Conservation (phyloP, 805 yeast genomes). For the Candida quercuum region DNA sequence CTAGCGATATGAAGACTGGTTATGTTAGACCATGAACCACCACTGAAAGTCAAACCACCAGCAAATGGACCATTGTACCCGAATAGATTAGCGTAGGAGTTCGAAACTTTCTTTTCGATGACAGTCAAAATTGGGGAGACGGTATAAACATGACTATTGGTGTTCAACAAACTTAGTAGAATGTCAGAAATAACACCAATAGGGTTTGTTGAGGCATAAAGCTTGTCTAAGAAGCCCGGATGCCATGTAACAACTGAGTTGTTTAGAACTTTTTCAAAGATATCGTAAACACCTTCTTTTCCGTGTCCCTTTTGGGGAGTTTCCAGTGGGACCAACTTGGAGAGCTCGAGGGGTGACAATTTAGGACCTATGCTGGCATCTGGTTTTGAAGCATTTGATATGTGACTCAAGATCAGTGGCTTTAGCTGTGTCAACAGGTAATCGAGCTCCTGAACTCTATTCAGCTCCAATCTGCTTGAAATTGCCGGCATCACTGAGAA, state of each 20-base stretch:
- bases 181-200: conserved; percentile 75
- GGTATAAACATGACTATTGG: conserved; percentile 81
- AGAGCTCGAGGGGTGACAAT: conserved; percentile 45
- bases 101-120: conserved; percentile 64
- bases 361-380: conserved; percentile 45
- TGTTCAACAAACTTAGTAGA: conserved; percentile 62
- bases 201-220: conserved; percentile 83
- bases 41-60: conserved; percentile 83
- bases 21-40: conserved; percentile 84
- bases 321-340: conserved; percentile 29
- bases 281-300: conserved; percentile 37
- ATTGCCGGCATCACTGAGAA: conserved; percentile 25
- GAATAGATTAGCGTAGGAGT: conserved; percentile 62
- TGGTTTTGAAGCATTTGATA: conserved; percentile 41
- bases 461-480: conserved; percentile 33
- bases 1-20: conserved; percentile 78
- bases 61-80: conserved; percentile 49
- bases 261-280: conserved; percentile 51
- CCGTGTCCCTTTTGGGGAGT: conserved; percentile 35
- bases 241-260: conserved; percentile 84
- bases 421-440: conserved; percentile 44
- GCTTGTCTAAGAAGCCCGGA: conserved; percentile 77
- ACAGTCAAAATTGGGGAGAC: conserved; percentile 78
- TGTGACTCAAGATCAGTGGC: conserved; percentile 47
- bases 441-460: conserved; percentile 55